Evolutionary conservation across 495 filamentous ascomycete species (phyloP), one percentile per base, ranked within the genome.

Genomic region (Coniosporium apollinis): DNA sequence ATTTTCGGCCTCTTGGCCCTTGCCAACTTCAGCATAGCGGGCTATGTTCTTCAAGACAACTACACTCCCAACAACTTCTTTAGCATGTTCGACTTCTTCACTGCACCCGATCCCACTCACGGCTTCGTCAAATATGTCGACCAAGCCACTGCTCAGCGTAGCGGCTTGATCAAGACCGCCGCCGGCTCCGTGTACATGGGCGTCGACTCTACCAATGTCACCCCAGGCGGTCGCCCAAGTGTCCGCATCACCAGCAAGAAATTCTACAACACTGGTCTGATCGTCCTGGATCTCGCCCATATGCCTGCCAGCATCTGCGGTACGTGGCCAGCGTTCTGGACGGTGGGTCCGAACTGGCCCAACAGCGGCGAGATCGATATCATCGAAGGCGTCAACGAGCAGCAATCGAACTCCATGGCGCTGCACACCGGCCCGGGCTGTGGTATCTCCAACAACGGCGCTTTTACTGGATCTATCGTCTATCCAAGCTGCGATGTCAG

Each of bases 401-500:
- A 49, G 22, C 28, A 42, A 17, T n/a, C 22, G 15, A 58, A 58
- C 31, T 28, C 34, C 19, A 52, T 54, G 47, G 54, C 54, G 8
- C 47, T 58, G 2, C 54, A 58, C 36, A 44, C 39, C 17, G 32
- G 31, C 11, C 7, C 31, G 11, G 40, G 38, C 25, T 52, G 49
- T 37, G 22, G 39, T 5, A 41, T 46, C 22, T 35, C 28, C 10
- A 39, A 41, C 18, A 61, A 76, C 29, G 74, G 72, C 44, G 67
- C 10, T 6, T 52, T 52, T 36, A 33, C 46, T 3, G 49, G 43
- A 24, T 10, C 28, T 3, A 14, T 52, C 28, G n/a, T 10, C 11
- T 43, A 33, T 15, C n/a, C 7, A 13, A 60, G 76, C 29, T 80
- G 76, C 49, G 65, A 66, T 29, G 57, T 66, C 19, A 57, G 64